A percentile compares a stretch with the other conserved stretches of the same genome.
Evolutionary conservation across 495 filamentous ascomycete genomes (phyloP).

Genomic region (Annulohypoxylon maeteangense): DNA sequence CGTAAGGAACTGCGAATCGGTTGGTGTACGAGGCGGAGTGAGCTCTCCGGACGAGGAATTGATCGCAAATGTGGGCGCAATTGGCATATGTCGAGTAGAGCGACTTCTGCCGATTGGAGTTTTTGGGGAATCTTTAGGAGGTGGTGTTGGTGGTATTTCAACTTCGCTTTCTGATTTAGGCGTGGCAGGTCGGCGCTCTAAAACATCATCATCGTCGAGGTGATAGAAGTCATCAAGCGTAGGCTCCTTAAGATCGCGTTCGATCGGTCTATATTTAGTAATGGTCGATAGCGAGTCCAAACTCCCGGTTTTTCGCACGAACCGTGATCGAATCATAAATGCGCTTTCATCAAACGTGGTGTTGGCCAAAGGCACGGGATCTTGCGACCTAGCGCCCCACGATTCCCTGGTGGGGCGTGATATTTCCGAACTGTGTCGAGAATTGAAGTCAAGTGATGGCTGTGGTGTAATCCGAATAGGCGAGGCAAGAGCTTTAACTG

Average conservation of each 20-base stretch:
- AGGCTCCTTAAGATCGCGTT: constrained; percentile 52
- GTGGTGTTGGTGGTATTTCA: constrained; percentile 35
- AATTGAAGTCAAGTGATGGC: constrained; percentile 12
- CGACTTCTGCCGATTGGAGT: constrained; percentile 47
- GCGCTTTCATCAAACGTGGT: neutral
- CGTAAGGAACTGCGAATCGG: constrained; percentile 33
- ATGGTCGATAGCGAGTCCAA: constrained; percentile 31
- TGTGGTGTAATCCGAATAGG: constrained; percentile 23
- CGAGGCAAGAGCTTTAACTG: constrained; percentile 15
- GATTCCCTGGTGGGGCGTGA: constrained; percentile 29
- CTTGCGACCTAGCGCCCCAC: constrained; percentile 36
- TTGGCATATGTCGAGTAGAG: constrained; percentile 34
- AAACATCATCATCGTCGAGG: constrained; percentile 60
- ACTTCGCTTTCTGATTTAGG: constrained; percentile 14
- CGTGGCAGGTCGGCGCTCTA: constrained; percentile 45
- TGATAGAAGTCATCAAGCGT: constrained; percentile 57
- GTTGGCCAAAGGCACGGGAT: constrained; percentile 17
- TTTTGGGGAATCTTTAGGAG: constrained; percentile 31
- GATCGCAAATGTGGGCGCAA: constrained; percentile 47
- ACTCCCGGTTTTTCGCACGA: constrained; percentile 41
- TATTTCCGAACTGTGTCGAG: neutral
- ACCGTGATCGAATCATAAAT: constrained; percentile 5
- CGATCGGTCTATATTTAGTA: constrained; percentile 3
- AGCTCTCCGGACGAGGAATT: constrained; percentile 27
- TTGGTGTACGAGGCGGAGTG: constrained; percentile 36